Evolutionary conservation across 768 basidiomycete genomes (phyloP), one percentile per base, ranked within the genome.

Genomic region (Boletus subparvulus): DNA sequence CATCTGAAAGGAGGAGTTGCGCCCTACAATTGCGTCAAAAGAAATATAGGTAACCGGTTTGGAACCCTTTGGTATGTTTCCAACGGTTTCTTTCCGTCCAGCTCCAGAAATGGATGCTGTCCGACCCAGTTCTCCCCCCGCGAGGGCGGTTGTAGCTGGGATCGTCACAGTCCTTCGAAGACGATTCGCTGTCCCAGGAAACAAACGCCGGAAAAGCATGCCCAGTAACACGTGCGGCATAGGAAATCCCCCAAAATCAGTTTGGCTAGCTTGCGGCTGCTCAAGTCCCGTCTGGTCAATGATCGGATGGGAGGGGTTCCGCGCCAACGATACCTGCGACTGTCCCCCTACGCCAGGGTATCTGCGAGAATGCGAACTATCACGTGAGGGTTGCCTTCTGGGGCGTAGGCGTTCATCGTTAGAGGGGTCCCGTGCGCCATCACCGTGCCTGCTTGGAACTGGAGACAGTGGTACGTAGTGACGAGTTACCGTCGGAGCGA

Each of bases 21-120:
- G 80, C 0, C 92, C 90, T n/a, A 94, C 91, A 3, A 82, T 68
- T 0, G 92, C 90, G 44, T 92, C 84, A 67, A 97, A 98, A 2
- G 86, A 81, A 55, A 98, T 87, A 69, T 98, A 98, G 0, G 89
- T 76, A 3, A 89, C 93, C 1, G 74, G 69, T 60, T 74, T 80
- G 47, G 75, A 76, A n/a, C 82, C 81, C 39, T 71, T 68, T 10
- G 66, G 60, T 17, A 65, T 52, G 14, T 72, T 76, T 13, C 56
- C 54, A 11, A 13, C 11, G 12, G 7, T 33, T 39, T 21, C 56
- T 50, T 2, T 37, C 19, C 6, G 21, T 12, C 30, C 45, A 68
- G 54, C 47, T 39, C 53, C 61, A 51, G 52, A 47, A 32, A 61
- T 55, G n/a, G 68, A 61, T 14, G 61, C 43, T n/a, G 56, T 68